phyloP scores from a whole-genome alignment of 805 yeast genomes.

The Pichia gijzeniarum region DNA sequence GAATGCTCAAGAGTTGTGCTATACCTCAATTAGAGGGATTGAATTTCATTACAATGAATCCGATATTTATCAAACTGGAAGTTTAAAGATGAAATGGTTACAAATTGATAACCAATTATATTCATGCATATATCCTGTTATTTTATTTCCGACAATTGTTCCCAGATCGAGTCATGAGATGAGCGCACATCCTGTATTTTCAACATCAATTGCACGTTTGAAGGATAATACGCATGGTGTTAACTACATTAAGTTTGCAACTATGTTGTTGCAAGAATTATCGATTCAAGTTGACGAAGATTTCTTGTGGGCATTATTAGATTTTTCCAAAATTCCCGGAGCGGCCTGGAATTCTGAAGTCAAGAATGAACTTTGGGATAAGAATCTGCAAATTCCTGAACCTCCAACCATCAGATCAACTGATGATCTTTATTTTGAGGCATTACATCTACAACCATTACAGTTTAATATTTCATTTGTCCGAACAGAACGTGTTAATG shows the following conservation, averaged over 20 bases:
- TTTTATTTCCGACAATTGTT: conserved; percentile 83
- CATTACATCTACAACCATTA: conserved; percentile 86
- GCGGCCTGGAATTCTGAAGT: conserved; percentile 57
- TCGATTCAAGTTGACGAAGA: conserved; percentile 93
- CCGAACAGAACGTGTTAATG: conserved; percentile 67
- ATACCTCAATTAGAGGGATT: conserved; percentile 73
- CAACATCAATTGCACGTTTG: conserved; percentile 75
- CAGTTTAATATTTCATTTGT: conserved; percentile 85
- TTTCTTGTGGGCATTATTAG: conserved; percentile 73
- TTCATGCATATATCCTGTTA: conserved; percentile 83
- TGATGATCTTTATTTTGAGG: conserved; percentile 85
- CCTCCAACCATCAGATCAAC: conserved; percentile 47
- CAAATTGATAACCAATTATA: conserved; percentile 90
- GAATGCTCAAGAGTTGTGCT: conserved; percentile 65
- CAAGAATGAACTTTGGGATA: conserved; percentile 50
- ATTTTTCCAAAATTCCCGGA: conserved; percentile 75
- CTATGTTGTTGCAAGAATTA: conserved; percentile 82
- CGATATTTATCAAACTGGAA: conserved; percentile 71
- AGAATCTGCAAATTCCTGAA: conserved; percentile 58
- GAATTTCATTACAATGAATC: conserved; percentile 80
- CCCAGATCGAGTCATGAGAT: conserved; percentile 80
- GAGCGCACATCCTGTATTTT: conserved; percentile 84
- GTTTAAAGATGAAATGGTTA: conserved; percentile 85
- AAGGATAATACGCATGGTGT: conserved; percentile 92
- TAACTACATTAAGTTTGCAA: conserved; percentile 83